Evolutionary conservation across 225 moss, liverwort and hornwort genomes (phyloP).

Genomic region (Pseudisothecium myosuroides): DNA sequence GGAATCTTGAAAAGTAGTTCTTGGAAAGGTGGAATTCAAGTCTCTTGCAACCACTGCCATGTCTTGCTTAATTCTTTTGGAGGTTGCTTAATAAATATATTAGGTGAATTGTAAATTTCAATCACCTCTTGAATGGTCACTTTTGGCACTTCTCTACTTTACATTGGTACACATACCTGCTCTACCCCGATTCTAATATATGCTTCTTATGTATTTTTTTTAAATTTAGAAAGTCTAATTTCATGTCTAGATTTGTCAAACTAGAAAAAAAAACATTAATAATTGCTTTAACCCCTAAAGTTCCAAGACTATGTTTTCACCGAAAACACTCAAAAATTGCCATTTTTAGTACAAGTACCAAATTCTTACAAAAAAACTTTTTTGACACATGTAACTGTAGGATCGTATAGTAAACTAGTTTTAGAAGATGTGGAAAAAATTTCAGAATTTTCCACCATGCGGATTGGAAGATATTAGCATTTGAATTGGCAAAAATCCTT

Average conservation of each 20-base stretch:
- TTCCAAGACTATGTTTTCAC: too few relatives aligned
- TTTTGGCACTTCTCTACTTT: neutral
- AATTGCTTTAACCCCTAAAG: too few relatives aligned
- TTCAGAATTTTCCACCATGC: too few relatives aligned
- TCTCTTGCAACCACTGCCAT: fast-evolving
- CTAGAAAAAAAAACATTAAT: neutral
- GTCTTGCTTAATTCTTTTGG: neutral
- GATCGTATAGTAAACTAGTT: too few relatives aligned
- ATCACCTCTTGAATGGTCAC: fast-evolving
- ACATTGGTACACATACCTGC: fast-evolving
- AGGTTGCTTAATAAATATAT: neutral
- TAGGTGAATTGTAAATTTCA: neutral
- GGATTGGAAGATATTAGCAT: too few relatives aligned
- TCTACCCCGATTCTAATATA: neutral
- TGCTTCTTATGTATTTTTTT: neutral
- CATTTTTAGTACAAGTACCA: too few relatives aligned
- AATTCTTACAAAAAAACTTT: too few relatives aligned
- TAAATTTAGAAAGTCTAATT: neutral
- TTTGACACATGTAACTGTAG: too few relatives aligned
- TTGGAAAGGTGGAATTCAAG: too few relatives aligned
- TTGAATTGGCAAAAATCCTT: too few relatives aligned
- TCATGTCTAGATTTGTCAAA: neutral
- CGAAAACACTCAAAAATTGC: too few relatives aligned
- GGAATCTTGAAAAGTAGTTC: neutral
- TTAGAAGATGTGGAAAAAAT: too few relatives aligned